phyloP scores from a whole-genome alignment of 345 rosid species.

The Ailanthus altissimus region DNA sequence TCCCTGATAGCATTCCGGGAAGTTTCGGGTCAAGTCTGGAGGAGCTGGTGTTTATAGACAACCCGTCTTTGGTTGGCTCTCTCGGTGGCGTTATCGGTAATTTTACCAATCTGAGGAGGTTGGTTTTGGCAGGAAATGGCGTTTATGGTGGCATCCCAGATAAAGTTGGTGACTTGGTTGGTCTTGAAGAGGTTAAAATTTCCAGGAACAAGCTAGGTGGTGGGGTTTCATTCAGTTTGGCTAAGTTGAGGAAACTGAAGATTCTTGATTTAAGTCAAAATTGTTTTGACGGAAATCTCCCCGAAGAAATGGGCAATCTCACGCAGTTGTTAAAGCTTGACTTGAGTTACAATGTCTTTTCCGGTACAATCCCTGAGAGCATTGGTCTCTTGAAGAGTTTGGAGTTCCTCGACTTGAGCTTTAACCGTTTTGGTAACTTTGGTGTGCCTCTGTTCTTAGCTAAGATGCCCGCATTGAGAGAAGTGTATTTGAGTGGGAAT shows the following conservation, averaged over 20 bases:
- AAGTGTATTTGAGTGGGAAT: slow-evolving; percentile 66
- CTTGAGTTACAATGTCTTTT: slow-evolving; percentile 46
- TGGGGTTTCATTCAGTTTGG: slow-evolving; percentile 26
- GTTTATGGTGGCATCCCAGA: slow-evolving; percentile 51
- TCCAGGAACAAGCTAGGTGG: slow-evolving; percentile 61
- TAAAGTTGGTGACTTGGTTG: slow-evolving; percentile 38
- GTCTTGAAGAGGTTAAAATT: slow-evolving; percentile 51
- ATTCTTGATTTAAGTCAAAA: slow-evolving; percentile 59
- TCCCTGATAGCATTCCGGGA: slow-evolving; percentile 36
- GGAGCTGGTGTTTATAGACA: slow-evolving; percentile 62
- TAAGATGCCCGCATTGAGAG: slow-evolving; percentile 42
- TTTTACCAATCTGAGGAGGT: slow-evolving; percentile 45
- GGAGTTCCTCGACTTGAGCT: slow-evolving; percentile 63
- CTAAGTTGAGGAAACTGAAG: slow-evolving; percentile 44
- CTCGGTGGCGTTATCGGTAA: slow-evolving; percentile 38
- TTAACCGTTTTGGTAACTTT: slow-evolving; percentile 47
- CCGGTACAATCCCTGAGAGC: slow-evolving; percentile 50
- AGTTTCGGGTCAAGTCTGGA: slow-evolving; percentile 45
- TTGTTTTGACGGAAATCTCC: slow-evolving; percentile 41
- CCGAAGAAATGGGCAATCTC: slow-evolving; percentile 46
- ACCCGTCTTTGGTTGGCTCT: slow-evolving; percentile 52
- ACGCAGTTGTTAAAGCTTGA: slow-evolving; percentile 61
- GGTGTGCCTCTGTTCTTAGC: slow-evolving; percentile 57
- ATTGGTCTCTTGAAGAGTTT: slow-evolving; percentile 41
- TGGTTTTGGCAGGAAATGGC: slow-evolving; percentile 58